Evolutionary conservation across 345 rosid species (phyloP), one percentile per base, ranked within the genome.

Genomic region (Euphorbia lathyris): DNA sequence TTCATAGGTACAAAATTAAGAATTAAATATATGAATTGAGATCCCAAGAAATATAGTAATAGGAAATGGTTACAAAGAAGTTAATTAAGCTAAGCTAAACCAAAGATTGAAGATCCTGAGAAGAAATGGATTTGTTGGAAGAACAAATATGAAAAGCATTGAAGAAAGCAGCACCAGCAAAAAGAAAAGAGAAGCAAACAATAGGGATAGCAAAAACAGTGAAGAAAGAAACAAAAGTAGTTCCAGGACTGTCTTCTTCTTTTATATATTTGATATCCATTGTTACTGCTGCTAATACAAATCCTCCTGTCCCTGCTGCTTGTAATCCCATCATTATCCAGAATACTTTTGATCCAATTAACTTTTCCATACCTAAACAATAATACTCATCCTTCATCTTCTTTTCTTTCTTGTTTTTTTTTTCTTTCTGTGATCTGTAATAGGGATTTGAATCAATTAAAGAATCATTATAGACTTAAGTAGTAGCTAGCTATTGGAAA

Each of bases 161-260:
- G 45, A 72, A 72, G 48, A 56, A 72, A 42, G 75, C 55, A 1
- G 64, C 64, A 64, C 76, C 76, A 32, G 36, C 70, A 34, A 72
- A 72, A 4, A 65, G 11, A 47, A 72, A 65, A 58, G 58, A 65
- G 22, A 65, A 72, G 25, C 70, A 65, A 52, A 57, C 65, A 43
- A 72, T 65, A 6, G 70, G 76, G 23, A 72, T 26, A 12, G 14
- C 76, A n/a, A 65, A 20, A 22, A 56, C 14, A 27, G 60, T 45
- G 63, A 17, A n/a, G 4, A 65, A 29, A 11, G 69, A 22, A 11
- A 63, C 11, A 4, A 16, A 51, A 4, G 56, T n/a, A 5, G 52
- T 26, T 52, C 56, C 63, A 2, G 69, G 75, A 55, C 75, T 72
- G 57, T 72, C 75, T 42, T 72, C 43, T 38, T 60, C 69, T 19